phyloP scores from a whole-genome alignment of 78 protist genomes.

The Dictyostelium purpureum region DNA sequence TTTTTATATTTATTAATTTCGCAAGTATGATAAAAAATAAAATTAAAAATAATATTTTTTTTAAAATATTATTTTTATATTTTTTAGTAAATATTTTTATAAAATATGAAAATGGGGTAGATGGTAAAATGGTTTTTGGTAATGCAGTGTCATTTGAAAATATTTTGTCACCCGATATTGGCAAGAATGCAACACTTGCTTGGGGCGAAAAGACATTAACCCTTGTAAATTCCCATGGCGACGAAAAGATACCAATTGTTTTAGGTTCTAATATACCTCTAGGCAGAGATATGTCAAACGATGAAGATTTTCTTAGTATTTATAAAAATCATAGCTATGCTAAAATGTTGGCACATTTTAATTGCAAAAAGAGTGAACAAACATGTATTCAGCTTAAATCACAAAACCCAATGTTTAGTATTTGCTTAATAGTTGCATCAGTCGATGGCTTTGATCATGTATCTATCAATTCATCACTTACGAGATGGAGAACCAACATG shows the following conservation, averaged over 20 bases:
- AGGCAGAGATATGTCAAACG: background rate
- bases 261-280: background rate
- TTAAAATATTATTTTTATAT: background rate
- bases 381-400: background rate
- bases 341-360: slow-evolving; percentile 21
- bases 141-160: slow-evolving; percentile 3
- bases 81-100: background rate
- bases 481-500: background rate
- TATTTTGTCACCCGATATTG: background rate
- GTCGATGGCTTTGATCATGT: slow-evolving; percentile 39
- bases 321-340: background rate
- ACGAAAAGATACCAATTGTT: background rate
- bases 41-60: background rate
- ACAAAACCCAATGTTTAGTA: background rate
- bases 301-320: background rate
- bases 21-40: background rate
- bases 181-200: background rate
- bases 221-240: background rate
- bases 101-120: background rate
- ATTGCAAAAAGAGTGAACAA: background rate
- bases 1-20: background rate
- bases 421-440: slow-evolving; percentile 20
- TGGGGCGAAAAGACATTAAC: background rate
- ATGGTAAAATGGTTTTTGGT: background rate
- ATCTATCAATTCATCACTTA: background rate